phyloP scores from a whole-genome alignment of 2,329 filamentous ascomycete genomes.

The Cercospora sesami region DNA sequence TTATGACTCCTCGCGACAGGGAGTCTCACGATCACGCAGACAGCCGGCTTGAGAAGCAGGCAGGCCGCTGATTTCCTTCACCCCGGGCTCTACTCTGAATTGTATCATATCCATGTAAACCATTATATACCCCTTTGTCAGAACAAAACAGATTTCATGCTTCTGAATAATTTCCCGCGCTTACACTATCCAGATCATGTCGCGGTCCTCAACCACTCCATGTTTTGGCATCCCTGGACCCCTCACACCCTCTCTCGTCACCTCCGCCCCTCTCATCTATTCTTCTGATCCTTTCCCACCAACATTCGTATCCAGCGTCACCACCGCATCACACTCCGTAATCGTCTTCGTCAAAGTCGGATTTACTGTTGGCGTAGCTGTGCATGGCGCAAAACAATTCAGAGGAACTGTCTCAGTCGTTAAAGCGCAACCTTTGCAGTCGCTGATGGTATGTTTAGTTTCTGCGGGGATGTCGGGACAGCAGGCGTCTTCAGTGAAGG shows the following conservation, averaged over 20 bases:
- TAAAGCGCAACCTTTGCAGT: slow-evolving; percentile 11
- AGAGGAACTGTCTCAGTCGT: slow-evolving; percentile 8
- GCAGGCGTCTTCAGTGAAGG: slow-evolving; percentile 6
- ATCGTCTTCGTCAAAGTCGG: slow-evolving; percentile 10
- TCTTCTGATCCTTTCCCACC: not conserved
- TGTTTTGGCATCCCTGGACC: too few species aligned
- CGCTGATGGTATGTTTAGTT: slow-evolving; percentile 8
- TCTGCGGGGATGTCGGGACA: slow-evolving; percentile 13
- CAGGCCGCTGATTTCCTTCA: not conserved
- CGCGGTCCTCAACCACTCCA: not conserved
- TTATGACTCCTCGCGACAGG: not conserved
- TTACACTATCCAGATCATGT: too few species aligned
- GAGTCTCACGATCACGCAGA: not conserved
- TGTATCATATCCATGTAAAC: not conserved
- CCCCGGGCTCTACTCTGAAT: not conserved
- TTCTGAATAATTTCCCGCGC: too few species aligned
- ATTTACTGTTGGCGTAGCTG: slow-evolving; percentile 4
- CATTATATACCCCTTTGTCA: too few species aligned
- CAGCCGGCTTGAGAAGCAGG: not conserved
- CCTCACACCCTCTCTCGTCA: not conserved
- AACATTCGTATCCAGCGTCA: not conserved
- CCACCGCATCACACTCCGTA: slow-evolving; percentile 8
- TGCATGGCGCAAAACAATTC: slow-evolving; percentile 17
- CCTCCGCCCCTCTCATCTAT: not conserved
- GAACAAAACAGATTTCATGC: too few species aligned